These are phyloP conservation scores for Paraphaeosphaeria minitans DNA, from an alignment of 2,329 filamentous ascomycete genomes.

Conservation along the genomic window DNA sequence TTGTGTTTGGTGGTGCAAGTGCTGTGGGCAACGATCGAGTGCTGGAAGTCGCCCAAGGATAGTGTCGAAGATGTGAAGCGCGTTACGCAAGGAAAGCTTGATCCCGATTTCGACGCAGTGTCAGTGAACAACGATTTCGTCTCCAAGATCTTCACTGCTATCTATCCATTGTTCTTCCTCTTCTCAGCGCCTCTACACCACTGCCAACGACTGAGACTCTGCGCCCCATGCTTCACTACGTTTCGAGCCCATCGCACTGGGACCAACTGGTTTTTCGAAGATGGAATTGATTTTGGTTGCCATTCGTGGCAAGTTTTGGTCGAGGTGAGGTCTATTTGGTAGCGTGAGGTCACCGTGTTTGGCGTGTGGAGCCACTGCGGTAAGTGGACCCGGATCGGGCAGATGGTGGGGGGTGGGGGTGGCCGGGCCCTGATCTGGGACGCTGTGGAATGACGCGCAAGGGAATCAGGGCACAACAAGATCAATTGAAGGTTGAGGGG, in stretches of 20 bases:
- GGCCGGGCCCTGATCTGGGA: neutral
- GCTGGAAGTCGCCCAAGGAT: constrained; percentile 32
- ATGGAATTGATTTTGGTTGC: neutral
- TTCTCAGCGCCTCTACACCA: constrained; percentile 21
- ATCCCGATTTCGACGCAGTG: constrained; percentile 39
- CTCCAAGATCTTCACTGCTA: constrained; percentile 19
- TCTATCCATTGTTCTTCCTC: constrained; percentile 31
- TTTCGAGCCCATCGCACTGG: constrained; percentile 18
- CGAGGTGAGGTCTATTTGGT: neutral
- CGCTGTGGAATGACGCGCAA: neutral
- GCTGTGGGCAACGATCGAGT: constrained; percentile 41
- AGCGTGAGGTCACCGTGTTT: neutral
- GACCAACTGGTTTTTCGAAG: constrained; percentile 19
- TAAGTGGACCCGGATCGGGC: constrained; percentile 1
- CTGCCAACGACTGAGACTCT: constrained; percentile 23
- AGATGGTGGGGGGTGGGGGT: neutral
- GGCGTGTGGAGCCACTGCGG: neutral
- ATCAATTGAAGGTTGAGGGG: neutral
- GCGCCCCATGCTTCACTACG: constrained; percentile 11
- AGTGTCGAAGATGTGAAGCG: constrained; percentile 31
- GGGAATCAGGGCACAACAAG: neutral
- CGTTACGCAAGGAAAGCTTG: constrained; percentile 33
- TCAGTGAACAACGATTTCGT: constrained; percentile 35
- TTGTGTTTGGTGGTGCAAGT: constrained; percentile 42
- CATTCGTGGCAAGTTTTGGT: neutral